phyloP scores from a whole-genome alignment of 805 yeast genomes.

The Monosporozyma aerobia region DNA sequence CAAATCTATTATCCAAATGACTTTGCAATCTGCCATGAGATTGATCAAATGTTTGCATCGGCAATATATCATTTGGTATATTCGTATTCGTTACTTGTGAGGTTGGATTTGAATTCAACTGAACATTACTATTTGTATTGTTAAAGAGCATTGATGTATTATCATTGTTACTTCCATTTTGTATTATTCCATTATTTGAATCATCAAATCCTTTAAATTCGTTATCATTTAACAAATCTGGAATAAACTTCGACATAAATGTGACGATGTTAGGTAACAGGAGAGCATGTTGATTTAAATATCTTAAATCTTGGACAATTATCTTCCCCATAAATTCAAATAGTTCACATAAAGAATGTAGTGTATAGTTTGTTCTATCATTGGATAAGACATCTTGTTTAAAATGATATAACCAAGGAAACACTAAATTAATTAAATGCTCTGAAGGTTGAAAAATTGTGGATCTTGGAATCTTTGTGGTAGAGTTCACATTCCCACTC shows the following conservation, averaged over 20 bases:
- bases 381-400: slow-evolving; percentile 19
- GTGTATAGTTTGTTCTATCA: slow-evolving; percentile 27
- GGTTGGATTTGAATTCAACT: background rate
- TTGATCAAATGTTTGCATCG: background rate
- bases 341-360: slow-evolving; percentile 26
- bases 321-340: slow-evolving; percentile 26
- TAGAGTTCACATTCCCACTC: slow-evolving; percentile 6
- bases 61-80: background rate
- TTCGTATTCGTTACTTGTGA: background rate
- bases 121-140: background rate
- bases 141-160: background rate
- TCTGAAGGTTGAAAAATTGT: slow-evolving; percentile 17
- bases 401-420: slow-evolving; percentile 27
- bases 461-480: slow-evolving; percentile 12
- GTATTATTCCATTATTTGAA: background rate
- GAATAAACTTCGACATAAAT: slow-evolving; percentile 23
- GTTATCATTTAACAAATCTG: slow-evolving; percentile 20
- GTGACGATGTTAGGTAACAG: slow-evolving; percentile 23
- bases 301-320: slow-evolving; percentile 26
- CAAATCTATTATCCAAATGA: slow-evolving; percentile 2
- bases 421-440: slow-evolving; percentile 18
- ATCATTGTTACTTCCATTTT: background rate
- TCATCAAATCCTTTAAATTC: slow-evolving; percentile 10
- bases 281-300: slow-evolving; percentile 16
- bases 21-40: background rate